Evolutionary conservation across 495 filamentous ascomycete species (phyloP), one percentile per base, ranked within the genome.

Genomic region (Echria macrotheca): DNA sequence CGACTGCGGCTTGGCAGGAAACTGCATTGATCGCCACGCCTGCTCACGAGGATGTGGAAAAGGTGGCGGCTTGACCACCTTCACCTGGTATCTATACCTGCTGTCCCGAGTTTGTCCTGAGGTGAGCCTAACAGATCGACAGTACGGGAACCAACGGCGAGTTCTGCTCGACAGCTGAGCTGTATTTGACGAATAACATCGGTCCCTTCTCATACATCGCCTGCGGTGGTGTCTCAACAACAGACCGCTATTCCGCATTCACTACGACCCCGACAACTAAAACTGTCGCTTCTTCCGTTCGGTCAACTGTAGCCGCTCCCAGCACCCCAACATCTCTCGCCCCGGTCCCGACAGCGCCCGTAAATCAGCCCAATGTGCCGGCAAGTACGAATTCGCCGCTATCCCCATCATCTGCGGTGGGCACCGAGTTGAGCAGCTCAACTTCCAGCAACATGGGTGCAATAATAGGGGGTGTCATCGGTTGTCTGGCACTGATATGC

Each of bases 1-100:
- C 2, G 55, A 61, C 21, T 61, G 59, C 36, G 56, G 48, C 24
- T 25, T 62, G 9, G 52, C 43, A 2, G 60, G 54, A 6, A 53
- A 29, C 22, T 63, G 60, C 15, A 40, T 63, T 10, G 59, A 63
- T 24, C 26, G 15, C 5, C 44, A 50, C 25, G 25, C 18, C 2
- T 63, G 59, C 14, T 47, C 47, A 1, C 25, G 23, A 9, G 47
- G 55, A 1, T 58, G 52, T 14, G 52, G 55, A 1, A 6, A 40
- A 46, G 9, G 28, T 12, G 11, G 19, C 26, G 42, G 42, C 26
- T 14, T 57, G 33, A 50, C 44, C 9, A 56, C 59, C 1, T 56
- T 49, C 26, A 59, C 53, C 9, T 61, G 56, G 59, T 59, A 44
- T 12, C 56, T n/a, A 40, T 53, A 5, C 21, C 21, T 36, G 28